These are phyloP conservation scores for Buxus sempervirens DNA, from an alignment of 164 flowering plant genomes.

Conservation along the genomic window DNA sequence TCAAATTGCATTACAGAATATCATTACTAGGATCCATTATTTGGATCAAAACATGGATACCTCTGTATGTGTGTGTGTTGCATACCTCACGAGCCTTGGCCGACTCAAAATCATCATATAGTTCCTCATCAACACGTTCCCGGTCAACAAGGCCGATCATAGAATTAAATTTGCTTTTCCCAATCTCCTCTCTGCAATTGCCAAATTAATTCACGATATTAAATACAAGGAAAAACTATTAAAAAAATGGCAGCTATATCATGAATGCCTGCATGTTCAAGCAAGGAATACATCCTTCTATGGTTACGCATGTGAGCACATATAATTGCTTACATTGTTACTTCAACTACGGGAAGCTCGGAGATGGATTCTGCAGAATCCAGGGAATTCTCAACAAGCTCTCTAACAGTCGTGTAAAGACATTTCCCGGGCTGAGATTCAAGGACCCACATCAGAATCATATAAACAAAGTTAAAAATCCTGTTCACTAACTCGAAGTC, in stretches of 20 bases:
- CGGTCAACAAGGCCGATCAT: slow-evolving; percentile 93
- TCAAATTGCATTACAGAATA: background rate
- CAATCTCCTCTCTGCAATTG: slow-evolving; percentile 80
- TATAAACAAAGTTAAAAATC: background rate
- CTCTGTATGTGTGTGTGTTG: too few species aligned
- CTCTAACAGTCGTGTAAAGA: slow-evolving; percentile 93
- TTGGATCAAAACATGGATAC: too few species aligned
- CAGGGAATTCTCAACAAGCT: slow-evolving; percentile 91
- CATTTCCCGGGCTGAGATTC: slow-evolving; percentile 80
- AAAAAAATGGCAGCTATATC: background rate
- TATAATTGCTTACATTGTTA: slow-evolving; percentile 67
- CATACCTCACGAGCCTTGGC: slow-evolving; percentile 90
- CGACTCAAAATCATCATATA: slow-evolving; percentile 93
- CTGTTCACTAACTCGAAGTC: background rate
- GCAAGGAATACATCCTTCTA: background rate
- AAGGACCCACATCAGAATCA: background rate
- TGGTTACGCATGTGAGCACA: background rate
- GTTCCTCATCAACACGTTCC: slow-evolving; percentile 82
- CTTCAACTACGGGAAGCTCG: slow-evolving; percentile 85
- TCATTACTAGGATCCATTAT: too few species aligned
- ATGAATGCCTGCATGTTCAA: background rate
- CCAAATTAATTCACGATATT: slow-evolving; percentile 1
- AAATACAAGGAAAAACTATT: too few species aligned
- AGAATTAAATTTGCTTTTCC: slow-evolving; percentile 74
- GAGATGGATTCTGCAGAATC: slow-evolving; percentile 95